Percentiles rank a stretch among this genome's conserved stretches.
These are phyloP conservation scores for Leishmania amazonensis DNA, from an alignment of 208 protist genomes.

Conservation along the genomic window DNA sequence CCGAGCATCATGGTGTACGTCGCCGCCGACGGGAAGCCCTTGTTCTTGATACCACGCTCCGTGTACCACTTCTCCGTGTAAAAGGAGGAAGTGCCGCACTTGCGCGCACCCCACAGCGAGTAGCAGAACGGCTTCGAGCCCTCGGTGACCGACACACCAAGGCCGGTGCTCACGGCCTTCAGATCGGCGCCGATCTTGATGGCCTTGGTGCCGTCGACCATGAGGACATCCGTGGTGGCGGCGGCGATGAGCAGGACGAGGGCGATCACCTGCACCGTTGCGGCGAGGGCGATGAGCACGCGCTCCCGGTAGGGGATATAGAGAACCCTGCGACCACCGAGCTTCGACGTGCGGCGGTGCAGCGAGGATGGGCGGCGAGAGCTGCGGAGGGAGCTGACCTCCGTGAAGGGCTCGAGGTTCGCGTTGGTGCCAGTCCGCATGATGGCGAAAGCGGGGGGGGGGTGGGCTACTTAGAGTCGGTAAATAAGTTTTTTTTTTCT, in stretches of 20 bases:
- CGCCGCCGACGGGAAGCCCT: slow-evolving; percentile 20
- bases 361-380: slow-evolving; percentile 24
- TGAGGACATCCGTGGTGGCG: slow-evolving; percentile 19
- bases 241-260: slow-evolving; percentile 27
- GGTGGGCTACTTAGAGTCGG: background rate
- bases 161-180: slow-evolving; percentile 5
- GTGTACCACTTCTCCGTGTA: slow-evolving; percentile 21
- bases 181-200: slow-evolving; percentile 19
- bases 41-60: background rate
- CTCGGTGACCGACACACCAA: slow-evolving; percentile 18
- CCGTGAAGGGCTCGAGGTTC: slow-evolving; percentile 15
- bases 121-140: slow-evolving; percentile 32
- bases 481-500: background rate
- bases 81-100: slow-evolving; percentile 17
- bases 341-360: slow-evolving; percentile 30
- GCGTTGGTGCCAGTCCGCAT: background rate
- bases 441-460: background rate
- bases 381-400: slow-evolving; percentile 14
- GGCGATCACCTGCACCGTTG: slow-evolving; percentile 15
- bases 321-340: slow-evolving; percentile 21
- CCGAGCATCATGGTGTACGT: slow-evolving; percentile 28
- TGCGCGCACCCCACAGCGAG: slow-evolving; percentile 27
- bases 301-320: slow-evolving; percentile 25
- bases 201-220: slow-evolving; percentile 25
- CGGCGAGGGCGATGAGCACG: slow-evolving; percentile 21